Base-by-base conservation (phyloP, 192 early-diverging fungal species). In the Jimgerdemannia flammicorona region DNA sequence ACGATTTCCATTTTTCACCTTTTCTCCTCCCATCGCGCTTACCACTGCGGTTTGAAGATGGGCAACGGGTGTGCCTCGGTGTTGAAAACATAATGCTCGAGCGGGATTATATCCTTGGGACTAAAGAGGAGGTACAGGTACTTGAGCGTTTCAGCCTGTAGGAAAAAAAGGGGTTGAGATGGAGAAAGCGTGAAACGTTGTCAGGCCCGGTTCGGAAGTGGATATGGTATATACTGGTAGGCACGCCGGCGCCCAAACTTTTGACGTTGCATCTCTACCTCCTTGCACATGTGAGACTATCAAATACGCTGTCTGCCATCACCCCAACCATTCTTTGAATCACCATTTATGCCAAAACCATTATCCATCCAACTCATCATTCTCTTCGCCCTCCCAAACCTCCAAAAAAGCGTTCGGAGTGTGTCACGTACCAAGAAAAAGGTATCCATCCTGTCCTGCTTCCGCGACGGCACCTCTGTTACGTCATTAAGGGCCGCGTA, bases 21-120 rank as follows among this genome's bases (percentile, higher is more conserved):
- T 29, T 29, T 29, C 29, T 29, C 29, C 29, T 29, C 29, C 29
- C 29, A 29, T 29, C 49, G 19, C 67, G 19, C 40, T 2, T 67
- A 75, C 74, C 64, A 68, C 39, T 49, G 41, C 40, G 86, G 86
- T 17, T 18, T 70, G 72, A 93, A 83, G 6, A 93, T 86, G n/a
- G 92, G 94, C 42, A 98, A 84, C 43, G 97, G 94, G 86, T 98
- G 97, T 0, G 95, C 95, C 78, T 98, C 97, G 4, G 97, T 98
- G 84, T 98, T 98, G 76, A 96, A 94, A 11, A 97, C 93, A 79
- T 93, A 97, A 69, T 93, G 85, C 74, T 95, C 93, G 14, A 98
- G 82, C 18, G 94, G 91, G 66, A 88, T 81, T 29, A 89, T 74
- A 65, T 89, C 87, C 4, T 82, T 83, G 1, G 90, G 89, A 43